Evolutionary conservation across 306 rosid species (phyloP), one percentile per base, ranked within the genome.

Genomic region (Glycine tomentella): DNA sequence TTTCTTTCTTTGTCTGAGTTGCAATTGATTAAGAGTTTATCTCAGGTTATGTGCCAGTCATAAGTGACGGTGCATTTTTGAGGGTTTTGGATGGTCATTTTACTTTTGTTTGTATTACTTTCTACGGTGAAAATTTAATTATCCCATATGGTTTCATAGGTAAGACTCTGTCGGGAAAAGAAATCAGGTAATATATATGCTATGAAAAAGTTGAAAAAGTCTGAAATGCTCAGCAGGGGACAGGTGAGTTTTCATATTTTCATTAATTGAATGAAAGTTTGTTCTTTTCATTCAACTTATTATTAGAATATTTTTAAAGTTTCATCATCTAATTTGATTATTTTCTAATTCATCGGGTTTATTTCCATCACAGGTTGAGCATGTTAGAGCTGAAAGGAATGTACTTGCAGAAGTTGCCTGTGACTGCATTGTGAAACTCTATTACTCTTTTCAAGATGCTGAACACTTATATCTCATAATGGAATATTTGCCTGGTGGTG

Each of bases 401-500:
- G 86, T 91, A 78, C 97, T 95, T 64, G 98, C 98, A 13, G 98
- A 95, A 87, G 97, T 92, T 88, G 97, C 90, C 9, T 81, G 90
- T 87, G 92, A 91, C 78, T 95, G 89, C 92, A 95, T 95, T 87
- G 97, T 95, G 86, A 95, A 90, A 75, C 97, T 95, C 61, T 95
- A 87, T 84, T 95, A 92, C 90, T 95, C 98, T 11, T 95, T 95
- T 82, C 98, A 92, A 83, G 98, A 92, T 81, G 83, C 88, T 77
- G 98, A 95, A 25, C 84, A 81, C 87, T 89, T 94, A 76, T 94
- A 92, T 84, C 90, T 94, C 13, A 91, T 94, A 31, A 94, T 92
- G 98, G 98, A 94, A 72, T 94, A 94, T 85, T 91, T 92, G 79
- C 97, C 98, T 36, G 98, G 98, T 42, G 98, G 98, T 64, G 98